Percentiles rank a stretch among this genome's conserved stretches.
phyloP scores from a whole-genome alignment of 129 eudicot genomes.

The Pseudognaphalium luteoalbum region DNA sequence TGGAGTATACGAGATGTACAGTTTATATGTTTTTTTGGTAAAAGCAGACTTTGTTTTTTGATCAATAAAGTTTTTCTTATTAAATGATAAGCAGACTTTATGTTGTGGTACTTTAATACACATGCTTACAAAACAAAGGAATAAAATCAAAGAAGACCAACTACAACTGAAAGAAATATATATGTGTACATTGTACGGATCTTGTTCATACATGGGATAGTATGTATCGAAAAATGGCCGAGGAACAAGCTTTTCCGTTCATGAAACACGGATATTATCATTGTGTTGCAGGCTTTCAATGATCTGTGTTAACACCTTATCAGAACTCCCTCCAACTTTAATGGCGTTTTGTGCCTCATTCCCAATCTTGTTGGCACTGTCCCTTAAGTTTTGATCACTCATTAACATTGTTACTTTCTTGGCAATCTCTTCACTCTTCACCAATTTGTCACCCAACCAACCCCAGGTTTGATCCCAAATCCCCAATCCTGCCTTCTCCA shows the following conservation, averaged over 20 bases:
- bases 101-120: too few species aligned
- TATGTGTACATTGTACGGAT: too few species aligned
- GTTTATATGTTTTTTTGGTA: too few species aligned
- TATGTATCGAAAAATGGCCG: too few species aligned
- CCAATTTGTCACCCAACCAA: slow-evolving; percentile 31
- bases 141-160: too few species aligned
- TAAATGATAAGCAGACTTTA: too few species aligned
- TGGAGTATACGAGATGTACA: too few species aligned
- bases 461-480: slow-evolving; percentile 51
- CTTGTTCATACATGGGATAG: too few species aligned
- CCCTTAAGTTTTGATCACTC: slow-evolving; percentile 28
- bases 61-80: too few species aligned
- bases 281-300: slow-evolving; percentile 19
- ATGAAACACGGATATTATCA: background rate
- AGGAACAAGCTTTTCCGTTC: background rate
- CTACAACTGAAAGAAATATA: too few species aligned
- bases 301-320: slow-evolving; percentile 29
- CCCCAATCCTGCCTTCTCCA: slow-evolving; percentile 50
- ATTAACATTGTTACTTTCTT: slow-evolving; percentile 36
- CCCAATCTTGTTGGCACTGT: slow-evolving; percentile 37
- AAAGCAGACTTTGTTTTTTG: too few species aligned
- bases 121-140: too few species aligned
- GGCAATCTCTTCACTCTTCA: slow-evolving; percentile 33
- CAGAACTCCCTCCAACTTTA: slow-evolving; percentile 34
- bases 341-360: slow-evolving; percentile 40